Percentiles rank a stretch among this genome's conserved stretches.
phyloP scores from a whole-genome alignment of 208 protist genomes.

The Acanthamoeba castellanii region DNA sequence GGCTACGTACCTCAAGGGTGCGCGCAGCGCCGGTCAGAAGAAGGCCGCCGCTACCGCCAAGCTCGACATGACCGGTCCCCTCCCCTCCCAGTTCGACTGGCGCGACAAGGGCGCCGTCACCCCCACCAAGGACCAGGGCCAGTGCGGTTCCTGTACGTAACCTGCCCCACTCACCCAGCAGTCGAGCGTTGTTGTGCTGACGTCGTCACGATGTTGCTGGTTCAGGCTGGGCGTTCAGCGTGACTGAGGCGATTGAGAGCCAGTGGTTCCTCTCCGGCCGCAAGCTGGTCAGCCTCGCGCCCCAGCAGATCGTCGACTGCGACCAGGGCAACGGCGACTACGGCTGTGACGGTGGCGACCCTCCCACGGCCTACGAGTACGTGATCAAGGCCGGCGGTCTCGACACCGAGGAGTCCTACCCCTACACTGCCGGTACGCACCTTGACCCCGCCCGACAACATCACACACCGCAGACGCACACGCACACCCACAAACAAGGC shows the following conservation, averaged over 20 bases:
- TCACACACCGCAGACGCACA: neutral
- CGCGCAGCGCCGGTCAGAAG: neutral
- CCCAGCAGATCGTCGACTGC: constrained; percentile 96
- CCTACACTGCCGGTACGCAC: constrained; percentile 82
- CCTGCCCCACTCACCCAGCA: neutral
- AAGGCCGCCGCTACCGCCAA: neutral
- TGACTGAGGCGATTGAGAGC: constrained; percentile 94
- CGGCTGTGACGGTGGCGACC: constrained; percentile 94
- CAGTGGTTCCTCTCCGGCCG: constrained; percentile 88
- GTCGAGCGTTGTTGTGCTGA: neutral
- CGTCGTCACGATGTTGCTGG: constrained; percentile 89
- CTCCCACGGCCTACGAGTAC: constrained; percentile 92
- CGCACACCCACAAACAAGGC: neutral
- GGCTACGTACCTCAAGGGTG: constrained; percentile 33
- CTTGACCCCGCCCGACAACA: neutral
- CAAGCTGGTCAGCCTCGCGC: constrained; percentile 91
- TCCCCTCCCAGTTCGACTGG: constrained; percentile 90
- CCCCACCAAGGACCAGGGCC: constrained; percentile 93
- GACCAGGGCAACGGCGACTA: constrained; percentile 85
- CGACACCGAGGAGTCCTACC: constrained; percentile 92
- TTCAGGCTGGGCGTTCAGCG: constrained; percentile 94
- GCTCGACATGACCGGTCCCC: neutral
- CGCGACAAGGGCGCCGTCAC: constrained; percentile 91
- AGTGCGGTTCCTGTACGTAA: constrained; percentile 31
- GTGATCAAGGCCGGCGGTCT: constrained; percentile 90